Evolutionary conservation across 768 basidiomycete genomes (phyloP), one percentile per base, ranked within the genome.

Genomic region (Mycena galericulata): DNA sequence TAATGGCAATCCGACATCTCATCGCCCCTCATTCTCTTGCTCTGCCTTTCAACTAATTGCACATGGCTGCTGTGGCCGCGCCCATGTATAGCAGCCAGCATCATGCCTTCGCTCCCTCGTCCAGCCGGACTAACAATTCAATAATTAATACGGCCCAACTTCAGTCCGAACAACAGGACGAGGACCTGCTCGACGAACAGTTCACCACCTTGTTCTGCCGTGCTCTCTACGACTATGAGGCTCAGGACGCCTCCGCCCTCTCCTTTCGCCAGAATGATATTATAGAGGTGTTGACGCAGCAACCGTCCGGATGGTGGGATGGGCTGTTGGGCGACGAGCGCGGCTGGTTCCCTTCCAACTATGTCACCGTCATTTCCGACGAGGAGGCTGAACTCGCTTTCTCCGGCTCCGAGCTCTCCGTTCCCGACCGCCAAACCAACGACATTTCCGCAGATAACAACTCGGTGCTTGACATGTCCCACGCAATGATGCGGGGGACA

Each of bases 221-320:
- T 55, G 97, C 97, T 5, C 84, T 95, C 60, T 99, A 97, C 78
- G 93, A 96, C 81, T 97, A 96, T 79, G 86, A 90, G 72, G 91
- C 94, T n/a, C 84, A 92, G 74, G 96, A 98, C 73, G 84, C 89
- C 47, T 95, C 96, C 2, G 93, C 97, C 0, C 88, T 99, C 47
- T 94, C 94, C 18, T 99, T 99, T 79, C 84, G 79, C 69, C 89
- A 88, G 72, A 92, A 91, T 70, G 96, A 98, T 76, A 87, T 98
- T 72, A 98, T 99, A 71, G 95, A 98, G 79, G 95, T 99, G 67
- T 86, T 97, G 59, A 94, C 92, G 14, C 92, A 91, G 73, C 89
- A 98, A 61, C 93, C 94, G 40, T 94, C 94, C 6, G 97, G 97
- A 18, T 99, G 97, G 97, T 98, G 97, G 98, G 97, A 99, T 78